A percentile compares a stretch with the other conserved stretches of the same genome.
Conservation (phyloP, 2,329 filamentous ascomycete genomes). For the Epichloe gansuensis region DNA sequence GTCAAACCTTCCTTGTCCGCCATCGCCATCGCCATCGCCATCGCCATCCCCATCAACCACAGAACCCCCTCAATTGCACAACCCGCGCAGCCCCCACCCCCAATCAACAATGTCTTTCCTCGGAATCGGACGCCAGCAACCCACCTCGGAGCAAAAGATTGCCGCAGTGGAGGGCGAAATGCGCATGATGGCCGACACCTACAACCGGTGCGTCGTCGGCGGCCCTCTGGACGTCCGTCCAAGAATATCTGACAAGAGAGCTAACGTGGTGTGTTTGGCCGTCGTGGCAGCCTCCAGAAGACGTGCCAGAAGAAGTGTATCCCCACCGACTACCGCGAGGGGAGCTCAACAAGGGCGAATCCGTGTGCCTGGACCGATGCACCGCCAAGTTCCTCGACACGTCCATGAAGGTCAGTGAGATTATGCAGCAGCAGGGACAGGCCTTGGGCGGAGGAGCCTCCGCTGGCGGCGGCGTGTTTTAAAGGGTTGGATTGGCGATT, state of each 20-base stretch:
- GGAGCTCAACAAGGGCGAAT: constrained; percentile 98
- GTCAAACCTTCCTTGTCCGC: no score
- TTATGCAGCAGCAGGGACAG: constrained; percentile 81
- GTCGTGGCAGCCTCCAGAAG: constrained; percentile 55
- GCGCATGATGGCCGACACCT: constrained; percentile 96
- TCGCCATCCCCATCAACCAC: no score
- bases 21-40: no score
- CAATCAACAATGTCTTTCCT: constrained; percentile 27
- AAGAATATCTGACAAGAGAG: neutral
- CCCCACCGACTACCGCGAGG: constrained; percentile 83
- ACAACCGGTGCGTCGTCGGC: constrained; percentile 61
- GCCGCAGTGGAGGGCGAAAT: constrained; percentile 92
- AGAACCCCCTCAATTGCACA: no score
- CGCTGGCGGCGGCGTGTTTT: constrained; percentile 25
- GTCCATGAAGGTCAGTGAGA: constrained; percentile 93
- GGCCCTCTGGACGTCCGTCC: neutral
- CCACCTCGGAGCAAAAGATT: constrained; percentile 94
- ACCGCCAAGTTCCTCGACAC: constrained; percentile 98
- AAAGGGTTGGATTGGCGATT: no score
- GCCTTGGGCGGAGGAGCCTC: constrained; percentile 39
- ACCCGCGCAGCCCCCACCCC: neutral
- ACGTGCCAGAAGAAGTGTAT: constrained; percentile 93
- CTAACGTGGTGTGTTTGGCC: neutral
- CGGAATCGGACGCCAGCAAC: constrained; percentile 55
- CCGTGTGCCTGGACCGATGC: constrained; percentile 95